Base-by-base conservation (phyloP, 495 filamentous ascomycete genomes). In the Friedmanniomyces endolithicus region DNA sequence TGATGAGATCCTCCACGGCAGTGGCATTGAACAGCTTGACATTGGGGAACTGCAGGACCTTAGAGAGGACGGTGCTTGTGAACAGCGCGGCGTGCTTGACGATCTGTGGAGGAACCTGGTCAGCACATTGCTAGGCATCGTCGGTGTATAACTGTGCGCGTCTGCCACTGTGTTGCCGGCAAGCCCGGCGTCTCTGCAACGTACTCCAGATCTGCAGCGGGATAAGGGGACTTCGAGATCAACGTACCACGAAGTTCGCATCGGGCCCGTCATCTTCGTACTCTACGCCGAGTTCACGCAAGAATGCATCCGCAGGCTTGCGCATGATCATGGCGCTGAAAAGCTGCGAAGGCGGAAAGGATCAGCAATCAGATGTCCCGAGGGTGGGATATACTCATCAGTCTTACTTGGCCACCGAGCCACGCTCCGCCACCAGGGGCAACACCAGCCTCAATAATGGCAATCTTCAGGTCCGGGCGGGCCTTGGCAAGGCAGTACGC, bases 21-120 rank as follows among this genome's bases (percentile, higher is more conserved):
- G 88, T 95, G 41, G 88, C 88, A 64, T 95, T 95, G 80, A 95
- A 95, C 60, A 95, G 80, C 78, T 95, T 95, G 68, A 95, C 78
- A 70, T 95, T 95, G 53, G 85, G 85, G 75, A 88, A 87, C 22
- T 74, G 60, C 35, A 95, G 74, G 16, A 95, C 88, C 68, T 82
- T 82, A 53, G 82, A 82, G 62, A 95, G 68, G 51, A 95, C 75
- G 17, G 88, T 94, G 52, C 82, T 86, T 24, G 87, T 95, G 73
- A 95, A 94, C 48, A 92, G 78, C 6, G 88, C 87, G 52, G 88
- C 88, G 71, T 95, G 88, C 78, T 90, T 94, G 65, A 95, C 87
- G 1, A 94, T 14, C 37, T 41, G 37, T 2, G 16, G 4, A 6
- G 3, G 14, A 4, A n/a, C 2, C 16, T 6, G 3, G 37, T 41